Percentiles rank a stretch among this genome's conserved stretches.
Evolutionary conservation across 2,329 filamentous ascomycete species (phyloP).

Genomic region (Camptophora hylomeconis): DNA sequence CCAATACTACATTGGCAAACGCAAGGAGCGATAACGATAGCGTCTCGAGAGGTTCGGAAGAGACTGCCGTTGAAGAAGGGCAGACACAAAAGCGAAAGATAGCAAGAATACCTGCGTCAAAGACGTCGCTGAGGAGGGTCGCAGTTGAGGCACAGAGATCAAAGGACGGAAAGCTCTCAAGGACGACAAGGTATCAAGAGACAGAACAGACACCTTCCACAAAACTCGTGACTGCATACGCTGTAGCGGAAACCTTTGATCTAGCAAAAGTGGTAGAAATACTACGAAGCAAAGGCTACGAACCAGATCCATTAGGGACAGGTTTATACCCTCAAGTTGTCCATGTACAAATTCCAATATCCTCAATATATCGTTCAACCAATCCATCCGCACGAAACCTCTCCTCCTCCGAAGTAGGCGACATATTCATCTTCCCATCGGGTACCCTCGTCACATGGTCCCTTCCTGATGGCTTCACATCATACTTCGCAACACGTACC

Average conservation of each 20-base stretch:
- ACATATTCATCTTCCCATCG: conserved; percentile 91
- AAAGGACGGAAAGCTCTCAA: conserved; percentile 37
- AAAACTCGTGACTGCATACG: conserved; percentile 50
- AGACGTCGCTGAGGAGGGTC: conserved; percentile 69
- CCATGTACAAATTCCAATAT: conserved; percentile 41
- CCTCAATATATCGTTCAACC: conserved; percentile 30
- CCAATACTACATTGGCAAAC: conserved; percentile 36
- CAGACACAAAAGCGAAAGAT: conserved; percentile 35
- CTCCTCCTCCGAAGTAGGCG: conserved; percentile 45
- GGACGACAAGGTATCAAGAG: conserved; percentile 20
- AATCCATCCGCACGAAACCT: conserved; percentile 27
- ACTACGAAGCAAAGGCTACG: conserved; percentile 45
- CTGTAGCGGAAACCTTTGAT: conserved; percentile 55
- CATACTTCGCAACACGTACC: conserved; percentile 54
- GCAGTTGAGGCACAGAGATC: conserved; percentile 69
- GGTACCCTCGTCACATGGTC: conserved; percentile 91
- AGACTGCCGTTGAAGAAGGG: conserved; percentile 5
- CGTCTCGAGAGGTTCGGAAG: conserved; percentile 1
- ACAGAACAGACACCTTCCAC: conserved; percentile 22
- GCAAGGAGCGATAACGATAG: conserved; percentile 3
- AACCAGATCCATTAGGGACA: conserved; percentile 49
- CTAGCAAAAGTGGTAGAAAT: conserved; percentile 44
- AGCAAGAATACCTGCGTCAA: conserved; percentile 40
- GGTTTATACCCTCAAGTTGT: conserved; percentile 53
- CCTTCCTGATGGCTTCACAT: conserved; percentile 61